Base-by-base conservation (phyloP, 306 rosid species). In the Mimosa bimucronata region DNA sequence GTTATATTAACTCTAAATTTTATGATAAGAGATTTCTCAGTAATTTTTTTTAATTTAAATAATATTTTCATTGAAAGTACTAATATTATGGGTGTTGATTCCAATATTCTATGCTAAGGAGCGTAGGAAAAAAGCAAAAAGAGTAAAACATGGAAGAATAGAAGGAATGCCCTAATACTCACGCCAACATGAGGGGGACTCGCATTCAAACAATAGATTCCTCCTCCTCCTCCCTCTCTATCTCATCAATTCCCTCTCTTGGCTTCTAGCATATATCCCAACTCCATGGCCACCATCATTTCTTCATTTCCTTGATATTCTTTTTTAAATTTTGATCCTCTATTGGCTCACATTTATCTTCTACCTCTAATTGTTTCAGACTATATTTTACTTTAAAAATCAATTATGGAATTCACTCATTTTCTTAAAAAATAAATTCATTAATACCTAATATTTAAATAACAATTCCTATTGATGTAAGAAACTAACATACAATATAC, bases 201-300 rank as follows among this genome's bases (percentile, higher is more conserved):
- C 55, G 37, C 75, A 68, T 86, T 83, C 85, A 81, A 78, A 83
- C 52, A 12, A 18, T 2, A 19, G 26, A 52, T 81, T 84, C 86
- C 83, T 61, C 75, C 37, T 41, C 62, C 75, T 81, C 81, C 89
- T 85, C 60, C 74, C 79, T 34, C 40, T 55, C 42, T 40, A n/a
- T 62, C 64, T 55, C 71, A 42, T 40, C 37, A 26, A 28, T 34
- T 34, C 3, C 38, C 38, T 34, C 5, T 34, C 38, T 34, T 34
- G 38, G 38, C 38, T 34, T 34, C 38, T 34, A 2, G 38, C 38
- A 34, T 34, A 34, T 61, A 60, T 7, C 45, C n/a, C 5, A 15
- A 37, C 29, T 10, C 21, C 16, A 48, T 52, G 79, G 64, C n/a
- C 79, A 21, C 58, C 83, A 66, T 34, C 29, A 77, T 68, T 83